phyloP scores from a whole-genome alignment of 2,329 filamentous ascomycete genomes.

The Arthrobotrys conoides region DNA sequence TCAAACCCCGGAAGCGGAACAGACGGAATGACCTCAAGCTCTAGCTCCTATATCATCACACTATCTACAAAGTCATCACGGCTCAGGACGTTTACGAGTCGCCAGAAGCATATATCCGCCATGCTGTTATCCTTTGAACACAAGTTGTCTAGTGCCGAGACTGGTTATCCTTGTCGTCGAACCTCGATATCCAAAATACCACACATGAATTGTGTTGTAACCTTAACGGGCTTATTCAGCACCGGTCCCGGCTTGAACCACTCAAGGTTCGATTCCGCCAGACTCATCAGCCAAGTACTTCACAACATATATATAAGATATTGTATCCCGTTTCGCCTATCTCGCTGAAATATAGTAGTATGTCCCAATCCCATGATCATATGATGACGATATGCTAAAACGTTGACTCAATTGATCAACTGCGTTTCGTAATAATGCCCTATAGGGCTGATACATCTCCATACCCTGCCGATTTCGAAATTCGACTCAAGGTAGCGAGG shows the following conservation, averaged over 20 bases:
- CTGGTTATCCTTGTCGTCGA: neutral
- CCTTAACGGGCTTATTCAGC: neutral
- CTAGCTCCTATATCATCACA: neutral
- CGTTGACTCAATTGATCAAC: neutral
- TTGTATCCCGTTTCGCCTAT: neutral
- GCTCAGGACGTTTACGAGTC: neutral
- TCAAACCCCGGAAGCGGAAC: neutral
- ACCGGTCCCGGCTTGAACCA: too few relatives aligned
- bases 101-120: neutral
- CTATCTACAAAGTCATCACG: too few relatives aligned
- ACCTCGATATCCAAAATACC: constrained; percentile 3
- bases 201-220: constrained; percentile 11
- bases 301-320: too few relatives aligned
- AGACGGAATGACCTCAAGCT: neutral
- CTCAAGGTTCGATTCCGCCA: too few relatives aligned
- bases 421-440: constrained; percentile 1
- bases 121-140: neutral
- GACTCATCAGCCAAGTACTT: too few relatives aligned
- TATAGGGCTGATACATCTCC: constrained; percentile 21
- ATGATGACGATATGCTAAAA: neutral
- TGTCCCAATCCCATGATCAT: neutral
- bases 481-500: neutral
- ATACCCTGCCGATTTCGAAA: neutral
- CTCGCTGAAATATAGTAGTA: neutral
- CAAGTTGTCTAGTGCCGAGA: too few relatives aligned